Conservation (phyloP, 2,329 filamentous ascomycete genomes). For the Paraconiothyrium brasiliense region DNA sequence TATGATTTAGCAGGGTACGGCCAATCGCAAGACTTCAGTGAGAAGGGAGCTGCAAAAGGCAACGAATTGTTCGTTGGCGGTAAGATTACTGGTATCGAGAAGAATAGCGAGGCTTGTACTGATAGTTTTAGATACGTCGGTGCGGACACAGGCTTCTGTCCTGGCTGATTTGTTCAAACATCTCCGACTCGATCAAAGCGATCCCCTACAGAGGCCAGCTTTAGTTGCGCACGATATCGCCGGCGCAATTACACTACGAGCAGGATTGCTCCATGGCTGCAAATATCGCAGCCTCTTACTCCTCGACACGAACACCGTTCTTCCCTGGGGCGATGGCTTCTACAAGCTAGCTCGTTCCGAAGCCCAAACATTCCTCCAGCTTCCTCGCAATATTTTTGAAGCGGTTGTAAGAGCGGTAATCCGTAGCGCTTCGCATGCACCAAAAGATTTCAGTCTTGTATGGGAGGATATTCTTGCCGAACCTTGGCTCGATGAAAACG, state of each 20-base stretch:
- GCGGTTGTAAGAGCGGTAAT: constrained; percentile 11
- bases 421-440: constrained; percentile 6
- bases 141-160: constrained; percentile 7
- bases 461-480: constrained; percentile 11
- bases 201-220: not conserved
- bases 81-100: not conserved
- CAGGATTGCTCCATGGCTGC: constrained; percentile 3
- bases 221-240: constrained; percentile 15
- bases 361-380: constrained; percentile 4
- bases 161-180: constrained; percentile 1
- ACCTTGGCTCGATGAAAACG: constrained; percentile 6
- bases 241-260: constrained; percentile 6
- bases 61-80: constrained; percentile 1
- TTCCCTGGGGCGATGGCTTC: constrained; percentile 15
- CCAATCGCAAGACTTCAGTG: not conserved
- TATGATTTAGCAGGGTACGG: constrained; percentile 14
- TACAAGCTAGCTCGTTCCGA: constrained; percentile 9
- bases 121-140: constrained; percentile 7
- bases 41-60: not conserved
- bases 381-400: constrained; percentile 6
- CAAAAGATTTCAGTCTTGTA: not conserved
- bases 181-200: constrained; percentile 1
- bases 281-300: constrained; percentile 9
- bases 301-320: constrained; percentile 11
- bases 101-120: not conserved